Conservation (phyloP, 768 basidiomycete genomes). For the Calocybe indica region DNA sequence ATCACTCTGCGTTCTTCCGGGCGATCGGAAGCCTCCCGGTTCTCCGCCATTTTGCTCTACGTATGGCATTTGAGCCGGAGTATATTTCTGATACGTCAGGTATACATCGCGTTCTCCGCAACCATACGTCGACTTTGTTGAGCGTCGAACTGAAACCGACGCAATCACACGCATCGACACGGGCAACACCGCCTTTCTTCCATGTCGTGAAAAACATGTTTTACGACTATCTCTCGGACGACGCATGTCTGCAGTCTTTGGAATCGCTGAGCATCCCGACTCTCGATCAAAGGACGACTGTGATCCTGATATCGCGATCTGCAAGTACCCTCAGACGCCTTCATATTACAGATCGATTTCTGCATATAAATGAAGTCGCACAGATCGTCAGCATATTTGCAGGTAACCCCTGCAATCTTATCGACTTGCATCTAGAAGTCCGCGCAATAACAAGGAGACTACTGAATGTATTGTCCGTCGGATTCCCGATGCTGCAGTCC, state of each 20-base stretch:
- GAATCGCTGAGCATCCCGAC: slow-evolving; percentile 19
- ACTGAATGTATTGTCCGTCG: not conserved
- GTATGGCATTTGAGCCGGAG: slow-evolving; percentile 11
- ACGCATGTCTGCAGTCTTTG: slow-evolving; percentile 8
- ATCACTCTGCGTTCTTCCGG: slow-evolving; percentile 27
- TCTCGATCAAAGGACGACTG: slow-evolving; percentile 10
- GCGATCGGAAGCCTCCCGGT: slow-evolving; percentile 20
- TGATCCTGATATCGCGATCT: slow-evolving; percentile 16
- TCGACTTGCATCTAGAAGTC: not conserved
- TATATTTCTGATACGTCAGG: slow-evolving; percentile 19
- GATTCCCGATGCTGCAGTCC: not conserved
- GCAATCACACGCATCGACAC: not conserved
- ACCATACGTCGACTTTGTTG: slow-evolving; percentile 14
- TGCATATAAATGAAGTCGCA: slow-evolving; percentile 15
- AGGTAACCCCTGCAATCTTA: slow-evolving; percentile 8
- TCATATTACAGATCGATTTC: slow-evolving; percentile 15
- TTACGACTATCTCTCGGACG: slow-evolving; percentile 2
- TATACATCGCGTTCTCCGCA: slow-evolving; percentile 14
- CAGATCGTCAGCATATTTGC: slow-evolving; percentile 17
- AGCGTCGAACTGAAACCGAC: slow-evolving; percentile 15
- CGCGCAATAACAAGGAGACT: not conserved
- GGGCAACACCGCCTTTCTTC: not conserved
- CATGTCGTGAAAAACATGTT: slow-evolving; percentile 5
- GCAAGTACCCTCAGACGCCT: slow-evolving; percentile 19
- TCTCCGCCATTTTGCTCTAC: slow-evolving; percentile 14